Percentiles rank a stretch among this genome's conserved stretches.
Evolutionary conservation across 495 filamentous ascomycete genomes (phyloP).

Genomic region (Penicillium paxilli): DNA sequence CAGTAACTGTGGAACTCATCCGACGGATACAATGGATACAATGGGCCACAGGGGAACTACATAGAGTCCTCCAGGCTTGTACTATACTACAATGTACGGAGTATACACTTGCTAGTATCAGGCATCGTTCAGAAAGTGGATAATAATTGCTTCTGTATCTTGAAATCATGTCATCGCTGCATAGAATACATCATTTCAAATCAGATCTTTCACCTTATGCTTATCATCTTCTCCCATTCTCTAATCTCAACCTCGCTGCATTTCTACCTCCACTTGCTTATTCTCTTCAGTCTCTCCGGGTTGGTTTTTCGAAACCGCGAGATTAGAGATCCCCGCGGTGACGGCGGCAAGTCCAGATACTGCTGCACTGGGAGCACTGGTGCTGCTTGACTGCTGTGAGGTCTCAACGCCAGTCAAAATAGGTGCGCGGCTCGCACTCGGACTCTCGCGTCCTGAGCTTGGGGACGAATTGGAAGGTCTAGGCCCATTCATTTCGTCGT

Average conservation of each 20-base stretch:
- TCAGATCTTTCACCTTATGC: not conserved
- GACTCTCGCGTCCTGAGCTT: conserved; percentile 16
- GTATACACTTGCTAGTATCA: too few species aligned
- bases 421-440: conserved; percentile 21
- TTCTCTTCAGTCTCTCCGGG: conserved; percentile 19
- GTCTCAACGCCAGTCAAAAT: conserved; percentile 53
- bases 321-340: conserved; percentile 41
- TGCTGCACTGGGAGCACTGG: conserved; percentile 24
- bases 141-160: too few species aligned
- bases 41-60: too few species aligned
- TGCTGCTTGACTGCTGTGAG: conserved; percentile 33
- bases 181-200: not conserved
- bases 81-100: too few species aligned
- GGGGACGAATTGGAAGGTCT: conserved; percentile 20
- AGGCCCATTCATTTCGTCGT: conserved; percentile 89
- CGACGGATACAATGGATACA: too few species aligned
- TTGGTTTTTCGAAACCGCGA: conserved; percentile 35
- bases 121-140: too few species aligned
- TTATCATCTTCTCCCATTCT: not conserved
- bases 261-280: conserved; percentile 49
- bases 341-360: conserved; percentile 36
- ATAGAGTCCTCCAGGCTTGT: too few species aligned
- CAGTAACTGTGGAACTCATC: too few species aligned
- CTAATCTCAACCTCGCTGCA: conserved; percentile 35
- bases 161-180: too few species aligned